Conservation (phyloP, 306 rosid species). For the Alnus glutinosa region DNA sequence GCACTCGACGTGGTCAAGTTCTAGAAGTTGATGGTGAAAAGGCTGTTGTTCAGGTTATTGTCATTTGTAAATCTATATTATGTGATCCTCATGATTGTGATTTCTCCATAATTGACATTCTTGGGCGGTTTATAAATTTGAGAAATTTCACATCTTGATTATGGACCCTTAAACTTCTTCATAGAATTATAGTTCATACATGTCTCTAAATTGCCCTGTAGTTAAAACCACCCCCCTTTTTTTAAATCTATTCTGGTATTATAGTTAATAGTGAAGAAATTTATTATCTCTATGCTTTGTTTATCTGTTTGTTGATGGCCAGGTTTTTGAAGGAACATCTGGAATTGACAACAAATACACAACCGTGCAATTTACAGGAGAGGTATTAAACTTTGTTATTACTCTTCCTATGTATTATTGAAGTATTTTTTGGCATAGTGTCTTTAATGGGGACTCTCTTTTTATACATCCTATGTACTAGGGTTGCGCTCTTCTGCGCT, state of each 20-base stretch:
- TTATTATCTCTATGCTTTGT: constrained; percentile 11
- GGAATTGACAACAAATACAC: constrained; percentile 98
- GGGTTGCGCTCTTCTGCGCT: too few relatives aligned
- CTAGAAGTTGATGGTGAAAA: constrained; percentile 98
- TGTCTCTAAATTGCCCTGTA: neutral
- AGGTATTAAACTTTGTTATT: constrained; percentile 54
- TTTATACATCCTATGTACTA: too few relatives aligned
- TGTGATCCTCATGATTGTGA: neutral
- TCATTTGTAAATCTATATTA: constrained; percentile 7
- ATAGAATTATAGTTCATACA: neutral
- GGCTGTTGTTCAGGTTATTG: constrained; percentile 95
- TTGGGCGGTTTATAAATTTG: neutral
- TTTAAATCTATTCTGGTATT: constrained; percentile 10
- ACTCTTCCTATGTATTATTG: constrained; percentile 13
- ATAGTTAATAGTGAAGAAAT: constrained; percentile 16
- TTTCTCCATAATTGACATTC: neutral
- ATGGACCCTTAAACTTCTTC: neutral
- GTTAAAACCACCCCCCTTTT: constrained; percentile 1
- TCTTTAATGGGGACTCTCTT: neutral
- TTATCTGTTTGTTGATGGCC: constrained; percentile 23
- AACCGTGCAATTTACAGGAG: constrained; percentile 98
- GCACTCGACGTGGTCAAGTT: constrained; percentile 91
- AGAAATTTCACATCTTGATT: neutral
- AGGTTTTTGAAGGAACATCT: constrained; percentile 99
- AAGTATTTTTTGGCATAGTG: neutral